Percentiles rank a stretch among this genome's conserved stretches.
Conservation (phyloP, 2,329 filamentous ascomycete species). For the Colletotrichum orchidophilum region DNA sequence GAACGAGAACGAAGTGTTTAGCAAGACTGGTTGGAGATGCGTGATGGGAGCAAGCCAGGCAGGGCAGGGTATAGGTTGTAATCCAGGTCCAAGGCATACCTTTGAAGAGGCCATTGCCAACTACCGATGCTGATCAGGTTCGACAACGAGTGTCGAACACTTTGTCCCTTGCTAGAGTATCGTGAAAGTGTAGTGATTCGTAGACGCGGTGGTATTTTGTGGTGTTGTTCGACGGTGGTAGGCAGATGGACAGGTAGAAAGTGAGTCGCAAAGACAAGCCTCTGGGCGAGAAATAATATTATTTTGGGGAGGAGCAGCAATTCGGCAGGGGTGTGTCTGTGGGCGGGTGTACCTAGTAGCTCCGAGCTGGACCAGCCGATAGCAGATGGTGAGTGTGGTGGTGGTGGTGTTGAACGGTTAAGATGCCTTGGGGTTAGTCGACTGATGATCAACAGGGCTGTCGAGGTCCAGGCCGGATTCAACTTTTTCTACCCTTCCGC, state of each 20-base stretch:
- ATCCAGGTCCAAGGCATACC: constrained; percentile 52
- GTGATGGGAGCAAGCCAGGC: constrained; percentile 26
- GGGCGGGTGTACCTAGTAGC: constrained; percentile 34
- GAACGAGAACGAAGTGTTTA: constrained; percentile 47
- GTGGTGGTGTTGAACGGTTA: constrained; percentile 28
- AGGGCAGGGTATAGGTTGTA: constrained; percentile 28
- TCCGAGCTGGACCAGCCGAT: constrained; percentile 32
- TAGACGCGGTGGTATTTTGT: constrained; percentile 2
- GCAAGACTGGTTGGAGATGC: constrained; percentile 40
- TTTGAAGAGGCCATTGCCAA: constrained; percentile 70
- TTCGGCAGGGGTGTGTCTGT: constrained; percentile 35
- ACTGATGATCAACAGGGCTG: constrained; percentile 28
- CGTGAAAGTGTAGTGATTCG: constrained; percentile 22
- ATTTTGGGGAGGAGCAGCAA: constrained; percentile 37
- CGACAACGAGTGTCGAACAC: constrained; percentile 37
- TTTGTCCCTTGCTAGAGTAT: constrained; percentile 38
- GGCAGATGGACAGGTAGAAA: constrained; percentile 23
- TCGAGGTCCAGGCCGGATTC: constrained; percentile 28
- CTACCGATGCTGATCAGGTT: constrained; percentile 39
- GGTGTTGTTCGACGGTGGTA: constrained; percentile 21
- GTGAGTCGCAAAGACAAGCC: constrained; percentile 34
- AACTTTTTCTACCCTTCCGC: constrained; percentile 8
- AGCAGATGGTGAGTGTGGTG: constrained; percentile 27
- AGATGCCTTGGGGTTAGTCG: constrained; percentile 23
- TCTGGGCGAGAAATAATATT: constrained; percentile 36